A percentile compares a stretch with the other conserved stretches of the same genome.
Conservation (phyloP, 2,329 filamentous ascomycete species). For the Fusarium bactridioides region DNA sequence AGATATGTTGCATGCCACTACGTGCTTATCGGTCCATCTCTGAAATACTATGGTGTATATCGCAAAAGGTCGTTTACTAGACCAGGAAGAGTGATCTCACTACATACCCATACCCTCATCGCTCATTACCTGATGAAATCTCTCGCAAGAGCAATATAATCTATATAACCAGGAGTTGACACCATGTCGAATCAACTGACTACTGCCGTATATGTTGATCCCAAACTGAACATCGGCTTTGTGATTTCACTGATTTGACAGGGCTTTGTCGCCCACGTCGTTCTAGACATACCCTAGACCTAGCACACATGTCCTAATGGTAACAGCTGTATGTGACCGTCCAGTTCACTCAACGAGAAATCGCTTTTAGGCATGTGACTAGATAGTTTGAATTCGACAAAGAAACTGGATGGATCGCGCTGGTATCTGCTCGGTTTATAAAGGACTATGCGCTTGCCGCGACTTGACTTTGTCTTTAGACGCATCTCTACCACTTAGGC, state of each 20-base stretch:
- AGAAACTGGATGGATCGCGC: background rate
- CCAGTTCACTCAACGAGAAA: background rate
- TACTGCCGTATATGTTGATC: background rate
- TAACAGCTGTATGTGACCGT: background rate
- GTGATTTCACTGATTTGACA: background rate
- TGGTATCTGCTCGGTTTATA: background rate
- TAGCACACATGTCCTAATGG: background rate
- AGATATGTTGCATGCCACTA: background rate
- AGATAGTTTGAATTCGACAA: background rate
- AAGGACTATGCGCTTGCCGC: background rate
- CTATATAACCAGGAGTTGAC: background rate
- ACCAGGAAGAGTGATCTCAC: background rate
- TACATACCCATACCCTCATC: background rate
- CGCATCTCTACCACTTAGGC: slow-evolving; percentile 41
- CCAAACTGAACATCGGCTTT: background rate
- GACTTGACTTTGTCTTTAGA: background rate
- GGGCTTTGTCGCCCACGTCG: background rate
- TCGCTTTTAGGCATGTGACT: background rate
- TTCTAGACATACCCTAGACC: background rate
- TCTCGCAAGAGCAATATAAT: background rate
- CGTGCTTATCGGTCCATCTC: background rate
- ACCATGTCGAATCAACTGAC: background rate
- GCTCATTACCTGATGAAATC: background rate
- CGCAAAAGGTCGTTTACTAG: background rate
- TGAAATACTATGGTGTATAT: background rate